Conservation (phyloP, 345 rosid species). For the Psidium guajava region DNA sequence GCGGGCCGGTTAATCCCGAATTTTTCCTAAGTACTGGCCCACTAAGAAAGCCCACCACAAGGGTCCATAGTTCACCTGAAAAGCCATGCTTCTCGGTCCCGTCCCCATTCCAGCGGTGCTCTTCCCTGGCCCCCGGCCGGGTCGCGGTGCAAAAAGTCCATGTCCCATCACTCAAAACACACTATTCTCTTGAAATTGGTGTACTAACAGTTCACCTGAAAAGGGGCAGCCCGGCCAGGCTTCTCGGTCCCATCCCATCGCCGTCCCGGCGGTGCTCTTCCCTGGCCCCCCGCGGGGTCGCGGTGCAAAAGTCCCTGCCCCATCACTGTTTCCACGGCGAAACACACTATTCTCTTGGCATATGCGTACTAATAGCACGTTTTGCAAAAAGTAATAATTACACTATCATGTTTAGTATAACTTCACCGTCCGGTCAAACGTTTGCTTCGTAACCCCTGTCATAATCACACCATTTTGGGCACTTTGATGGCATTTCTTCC, state of each 20-base stretch:
- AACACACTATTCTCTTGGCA: neutral
- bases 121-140: neutral
- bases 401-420: fast-evolving
- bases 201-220: fast-evolving
- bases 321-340: neutral
- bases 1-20: neutral
- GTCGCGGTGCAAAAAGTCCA: too few relatives aligned
- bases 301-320: neutral
- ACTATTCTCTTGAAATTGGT: neutral
- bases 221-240: neutral
- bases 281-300: neutral
- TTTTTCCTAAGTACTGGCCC: neutral
- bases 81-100: neutral
- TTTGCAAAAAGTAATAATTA: neutral
- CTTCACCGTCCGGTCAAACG: fast-evolving
- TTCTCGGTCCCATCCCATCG: neutral
- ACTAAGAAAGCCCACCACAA: neutral
- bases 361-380: fast-evolving
- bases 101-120: neutral
- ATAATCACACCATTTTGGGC: neutral
- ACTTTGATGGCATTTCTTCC: neutral
- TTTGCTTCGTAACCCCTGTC: neutral
- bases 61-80: neutral
- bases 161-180: neutral
- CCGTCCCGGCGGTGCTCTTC: neutral